Base-by-base conservation (phyloP, 345 rosid genomes). In the Pugionium cornutum region DNA sequence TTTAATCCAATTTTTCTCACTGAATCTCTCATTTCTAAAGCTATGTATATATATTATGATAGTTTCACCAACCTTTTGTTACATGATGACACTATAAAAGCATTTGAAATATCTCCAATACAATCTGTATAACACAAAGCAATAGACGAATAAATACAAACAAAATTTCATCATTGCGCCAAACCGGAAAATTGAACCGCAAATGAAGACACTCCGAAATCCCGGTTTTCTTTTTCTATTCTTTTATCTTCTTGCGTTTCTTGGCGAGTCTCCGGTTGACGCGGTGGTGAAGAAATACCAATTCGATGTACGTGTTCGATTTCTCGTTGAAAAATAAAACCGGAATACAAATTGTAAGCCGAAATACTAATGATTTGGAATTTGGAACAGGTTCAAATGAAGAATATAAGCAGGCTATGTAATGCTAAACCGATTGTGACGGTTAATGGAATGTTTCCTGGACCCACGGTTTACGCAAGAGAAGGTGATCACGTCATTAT, bases 391-490 rank as follows among this genome's bases (percentile, higher is more conserved):
- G 56, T 79, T 65, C 72, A 76, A 69, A 77, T 79, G 35, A 76
- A 57, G 60, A 76, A 78, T 49, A 68, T 76, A 42, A 76, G 82
- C 64, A 71, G 77, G 61, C 30, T 81, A 62, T 81, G 84, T 46
- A 66, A 78, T 68, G 67, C 85, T 27, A 78, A 81, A 68, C 76
- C 77, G 9, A 78, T 76, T 55, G 82, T 81, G 1, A 78, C 77
- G 28, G 84, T 81, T 32, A 81, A 78, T 28, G 80, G 78, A 52
- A 73, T 41, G 80, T 81, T 75, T 67, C 80, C 77, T 4, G 80
- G 84, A 10, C 82, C 80, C 8, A 76, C 82, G 29, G 66, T 78
- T 51, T 78, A 70, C 29, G 75, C 9, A 48, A 59, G 74, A 67
- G 75, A 81, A 64, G 84, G 82, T 49, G 79, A 78, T 67, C 66